Evolutionary conservation across 306 rosid genomes (phyloP).

Genomic region (Vigna angularis): DNA sequence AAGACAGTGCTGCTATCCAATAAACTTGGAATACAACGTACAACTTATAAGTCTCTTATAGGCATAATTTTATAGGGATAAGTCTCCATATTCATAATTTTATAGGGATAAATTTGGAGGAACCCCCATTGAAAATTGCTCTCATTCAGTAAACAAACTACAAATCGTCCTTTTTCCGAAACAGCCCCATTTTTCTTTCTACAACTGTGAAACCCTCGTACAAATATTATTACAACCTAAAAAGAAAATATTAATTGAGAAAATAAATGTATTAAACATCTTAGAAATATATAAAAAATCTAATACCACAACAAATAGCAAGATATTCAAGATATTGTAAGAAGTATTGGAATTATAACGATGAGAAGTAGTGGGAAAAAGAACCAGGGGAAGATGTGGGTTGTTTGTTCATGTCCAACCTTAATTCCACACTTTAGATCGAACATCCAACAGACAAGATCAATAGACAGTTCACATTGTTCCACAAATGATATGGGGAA

Average conservation of each 20-base stretch:
- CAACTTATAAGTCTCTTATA: not conserved
- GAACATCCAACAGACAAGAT: not conserved
- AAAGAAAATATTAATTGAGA: not conserved
- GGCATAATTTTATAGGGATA: not conserved
- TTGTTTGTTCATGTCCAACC: not conserved
- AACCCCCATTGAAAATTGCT: not conserved
- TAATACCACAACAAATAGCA: not conserved
- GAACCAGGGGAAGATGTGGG: not conserved
- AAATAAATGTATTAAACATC: not conserved
- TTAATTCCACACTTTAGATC: not conserved
- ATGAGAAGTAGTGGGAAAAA: not conserved
- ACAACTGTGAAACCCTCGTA: too few species aligned
- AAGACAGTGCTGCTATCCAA: not conserved
- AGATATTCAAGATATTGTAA: not conserved
- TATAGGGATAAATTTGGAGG: not conserved
- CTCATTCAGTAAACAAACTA: not conserved
- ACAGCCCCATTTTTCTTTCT: too few species aligned
- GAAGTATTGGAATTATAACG: not conserved
- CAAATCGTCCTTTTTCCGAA: not conserved
- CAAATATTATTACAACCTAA: not conserved
- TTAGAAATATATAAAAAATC: not conserved
- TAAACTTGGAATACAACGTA: not conserved
- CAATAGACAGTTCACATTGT: not conserved
- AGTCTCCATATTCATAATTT: not conserved
- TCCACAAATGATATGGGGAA: not conserved